Evolutionary conservation across 1,284 basidiomycete species (phyloP).

Genomic region (Cryptococcus depauperatus): DNA sequence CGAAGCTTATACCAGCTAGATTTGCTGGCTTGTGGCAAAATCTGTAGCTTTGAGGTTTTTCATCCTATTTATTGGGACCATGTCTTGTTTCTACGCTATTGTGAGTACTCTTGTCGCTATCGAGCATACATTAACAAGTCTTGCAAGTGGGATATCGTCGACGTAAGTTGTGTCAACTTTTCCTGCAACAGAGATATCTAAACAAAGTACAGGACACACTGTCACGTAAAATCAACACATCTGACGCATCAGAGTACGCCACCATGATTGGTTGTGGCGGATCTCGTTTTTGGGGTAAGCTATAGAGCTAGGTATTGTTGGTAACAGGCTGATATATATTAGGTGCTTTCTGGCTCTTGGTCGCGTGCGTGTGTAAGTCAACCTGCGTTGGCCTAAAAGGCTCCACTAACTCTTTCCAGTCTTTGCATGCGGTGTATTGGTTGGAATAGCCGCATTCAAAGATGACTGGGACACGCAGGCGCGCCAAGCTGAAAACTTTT

Average conservation of each 20-base stretch:
- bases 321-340: conserved; percentile 47
- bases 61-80: conserved; percentile 90
- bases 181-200: background rate
- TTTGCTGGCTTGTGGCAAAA: conserved; percentile 78
- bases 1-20: conserved; percentile 12
- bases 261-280: conserved; percentile 62
- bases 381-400: background rate
- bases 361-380: conserved; percentile 56
- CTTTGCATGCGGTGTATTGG: conserved; percentile 71
- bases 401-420: conserved; percentile 35
- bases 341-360: conserved; percentile 84
- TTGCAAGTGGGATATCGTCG: conserved; percentile 71
- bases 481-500: conserved; percentile 31
- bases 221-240: conserved; percentile 78
- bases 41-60: conserved; percentile 53
- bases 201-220: conserved; percentile 59
- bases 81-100: conserved; percentile 71
- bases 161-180: conserved; percentile 42
- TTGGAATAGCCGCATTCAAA: conserved; percentile 82
- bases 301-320: conserved; percentile 49
- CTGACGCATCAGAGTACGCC: conserved; percentile 85
- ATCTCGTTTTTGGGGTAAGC: conserved; percentile 47
- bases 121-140: conserved; percentile 29
- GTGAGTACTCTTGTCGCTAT: conserved; percentile 17
- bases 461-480: conserved; percentile 43